Evolutionary conservation across 306 rosid species (phyloP).

Genomic region (Rosa rugosa): DNA sequence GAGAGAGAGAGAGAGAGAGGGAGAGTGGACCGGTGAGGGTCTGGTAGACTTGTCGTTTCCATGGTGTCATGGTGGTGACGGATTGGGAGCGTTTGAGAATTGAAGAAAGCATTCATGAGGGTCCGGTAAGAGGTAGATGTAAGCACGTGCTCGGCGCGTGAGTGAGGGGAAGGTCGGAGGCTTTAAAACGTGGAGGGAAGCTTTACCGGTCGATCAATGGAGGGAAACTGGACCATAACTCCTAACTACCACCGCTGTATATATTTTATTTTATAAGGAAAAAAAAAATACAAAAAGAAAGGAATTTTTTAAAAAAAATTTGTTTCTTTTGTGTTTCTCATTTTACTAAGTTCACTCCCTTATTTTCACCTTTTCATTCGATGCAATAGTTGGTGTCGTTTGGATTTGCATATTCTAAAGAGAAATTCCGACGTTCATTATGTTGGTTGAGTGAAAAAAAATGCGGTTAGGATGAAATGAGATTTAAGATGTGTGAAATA

Average conservation of each 20-base stretch:
- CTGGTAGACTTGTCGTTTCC: not conserved
- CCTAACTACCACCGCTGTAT: not conserved
- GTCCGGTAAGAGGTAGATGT: not conserved
- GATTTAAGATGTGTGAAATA: too few species aligned
- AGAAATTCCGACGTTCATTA: too few species aligned
- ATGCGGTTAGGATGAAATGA: too few species aligned
- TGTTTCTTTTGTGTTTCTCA: too few species aligned
- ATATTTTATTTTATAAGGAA: not conserved
- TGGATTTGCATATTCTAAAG: too few species aligned
- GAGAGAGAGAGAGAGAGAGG: too few species aligned
- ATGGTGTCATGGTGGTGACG: not conserved
- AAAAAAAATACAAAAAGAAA: too few species aligned
- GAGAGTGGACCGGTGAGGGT: not conserved
- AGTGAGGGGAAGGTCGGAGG: not conserved
- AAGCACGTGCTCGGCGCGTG: not conserved
- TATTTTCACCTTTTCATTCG: too few species aligned
- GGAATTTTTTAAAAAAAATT: too few species aligned
- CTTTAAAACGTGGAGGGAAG: not conserved
- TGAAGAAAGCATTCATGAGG: not conserved
- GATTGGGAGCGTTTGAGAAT: not conserved
- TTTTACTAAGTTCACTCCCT: too few species aligned
- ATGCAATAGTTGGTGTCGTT: too few species aligned
- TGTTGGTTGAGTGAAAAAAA: too few species aligned
- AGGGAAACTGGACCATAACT: not conserved
- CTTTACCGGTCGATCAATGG: not conserved